Evolutionary conservation across 495 filamentous ascomycete species (phyloP), one percentile per base, ranked within the genome.

Genomic region (Xylaria venustula): DNA sequence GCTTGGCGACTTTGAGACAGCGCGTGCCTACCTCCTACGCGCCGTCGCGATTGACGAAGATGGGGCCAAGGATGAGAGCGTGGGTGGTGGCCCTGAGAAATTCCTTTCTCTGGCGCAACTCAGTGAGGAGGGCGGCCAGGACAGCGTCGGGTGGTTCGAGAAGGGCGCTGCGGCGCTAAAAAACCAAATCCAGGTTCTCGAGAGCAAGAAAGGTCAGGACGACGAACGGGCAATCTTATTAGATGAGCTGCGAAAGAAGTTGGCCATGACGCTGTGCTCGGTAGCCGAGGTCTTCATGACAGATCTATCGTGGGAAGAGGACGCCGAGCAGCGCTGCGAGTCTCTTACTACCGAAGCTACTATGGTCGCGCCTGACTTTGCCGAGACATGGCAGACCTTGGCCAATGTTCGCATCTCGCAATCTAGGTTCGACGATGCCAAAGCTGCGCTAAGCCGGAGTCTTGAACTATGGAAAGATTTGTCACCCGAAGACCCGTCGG

Each of bases 241-340:
- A 23, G 81, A 80, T 19, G 89, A 94, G 68, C 90, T 92, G 76
- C 86, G 86, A 68, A 78, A 73, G 49, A 92, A 93, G 70, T 75
- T 98, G 37, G 90, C 90, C 1, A 90, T 87, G 62, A 91, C 92
- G 4, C 81, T 99, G 26, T 98, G 95, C 73, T 90, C 88, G 2
- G 87, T 97, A 55, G 85, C 89, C 0, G 95, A 99, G 73, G 89
- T 97, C 32, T 98, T 97, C 72, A 99, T 99, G 95, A 98, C 92
- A 28, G 95, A 99, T 78, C 81, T 99, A 62, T 79, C 89, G 23
- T 96, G 91, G 90, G 91, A 95, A 72, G 86, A 87, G 48, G 90
- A 95, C 63, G 93, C 92, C 1, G 95, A 98, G 73, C 73, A 79
- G 45, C 80, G 86, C 53, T 98, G 95, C 79, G 93, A 98, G 71